A percentile compares a stretch with the other conserved stretches of the same genome.
phyloP scores from a whole-genome alignment of 176 grass and related monocot genomes.

The Puccinellia tenuiflora region DNA sequence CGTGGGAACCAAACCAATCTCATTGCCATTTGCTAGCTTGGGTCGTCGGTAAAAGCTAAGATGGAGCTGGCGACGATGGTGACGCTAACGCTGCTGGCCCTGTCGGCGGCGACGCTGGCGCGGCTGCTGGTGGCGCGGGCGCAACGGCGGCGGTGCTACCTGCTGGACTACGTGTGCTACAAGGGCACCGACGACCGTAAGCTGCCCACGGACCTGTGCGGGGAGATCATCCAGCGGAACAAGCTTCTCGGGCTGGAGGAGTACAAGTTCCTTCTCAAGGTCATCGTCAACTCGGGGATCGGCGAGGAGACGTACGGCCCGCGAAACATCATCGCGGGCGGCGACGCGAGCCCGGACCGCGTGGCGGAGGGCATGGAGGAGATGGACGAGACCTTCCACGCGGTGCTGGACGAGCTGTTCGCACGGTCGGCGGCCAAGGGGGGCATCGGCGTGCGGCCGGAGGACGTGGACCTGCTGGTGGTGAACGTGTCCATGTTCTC shows the following conservation, averaged over 20 bases:
- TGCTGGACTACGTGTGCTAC: slow-evolving; percentile 90
- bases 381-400: slow-evolving; percentile 89
- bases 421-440: slow-evolving; percentile 6
- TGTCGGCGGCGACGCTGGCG: slow-evolving; percentile 25
- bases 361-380: slow-evolving; percentile 60
- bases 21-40: background rate
- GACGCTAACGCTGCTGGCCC: slow-evolving; percentile 42
- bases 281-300: slow-evolving; percentile 92
- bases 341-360: slow-evolving; percentile 42
- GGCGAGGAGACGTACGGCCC: slow-evolving; percentile 93
- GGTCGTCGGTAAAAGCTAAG: background rate
- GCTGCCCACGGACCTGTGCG: slow-evolving; percentile 82
- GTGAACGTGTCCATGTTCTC: slow-evolving; percentile 98
- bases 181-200: slow-evolving; percentile 80
- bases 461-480: slow-evolving; percentile 64
- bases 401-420: slow-evolving; percentile 78
- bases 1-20: background rate
- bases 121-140: slow-evolving; percentile 25
- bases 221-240: slow-evolving; percentile 85
- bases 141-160: slow-evolving; percentile 56
- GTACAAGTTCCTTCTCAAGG: slow-evolving; percentile 98
- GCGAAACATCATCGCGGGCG: slow-evolving; percentile 76
- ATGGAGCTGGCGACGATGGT: slow-evolving; percentile 55
- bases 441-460: slow-evolving; percentile 9
- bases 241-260: slow-evolving; percentile 69